phyloP scores from a whole-genome alignment of 345 rosid species.

The Pistacia atlantica region DNA sequence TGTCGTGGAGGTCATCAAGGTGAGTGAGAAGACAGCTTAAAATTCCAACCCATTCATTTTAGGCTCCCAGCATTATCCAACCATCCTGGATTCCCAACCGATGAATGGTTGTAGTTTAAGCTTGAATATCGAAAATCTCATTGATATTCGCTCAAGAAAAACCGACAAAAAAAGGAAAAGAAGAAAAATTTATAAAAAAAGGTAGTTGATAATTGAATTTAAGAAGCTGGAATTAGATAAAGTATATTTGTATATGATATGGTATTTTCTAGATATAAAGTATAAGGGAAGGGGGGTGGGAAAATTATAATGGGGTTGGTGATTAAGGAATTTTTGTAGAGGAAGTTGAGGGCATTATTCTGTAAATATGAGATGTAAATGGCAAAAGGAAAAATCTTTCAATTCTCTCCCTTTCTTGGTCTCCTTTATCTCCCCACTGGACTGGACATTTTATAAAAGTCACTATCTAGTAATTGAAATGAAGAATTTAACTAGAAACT shows the following conservation, averaged over 20 bases:
- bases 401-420: not conserved
- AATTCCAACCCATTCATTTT: not conserved
- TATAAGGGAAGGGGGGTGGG: conserved; percentile 1
- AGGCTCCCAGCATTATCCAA: not conserved
- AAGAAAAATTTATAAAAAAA: not conserved
- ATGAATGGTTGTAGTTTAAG: conserved; percentile 2
- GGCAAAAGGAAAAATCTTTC: conserved; percentile 8
- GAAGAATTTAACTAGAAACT: too few species aligned
- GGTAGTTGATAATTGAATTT: not conserved
- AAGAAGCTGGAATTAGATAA: conserved; percentile 3
- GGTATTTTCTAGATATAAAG: not conserved
- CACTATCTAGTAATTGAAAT: too few species aligned
- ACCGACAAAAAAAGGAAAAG: not conserved
- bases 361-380: conserved; percentile 74
- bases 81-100: not conserved
- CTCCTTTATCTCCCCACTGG: too few species aligned
- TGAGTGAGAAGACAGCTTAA: conserved; percentile 22
- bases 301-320: conserved; percentile 5
- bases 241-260: conserved; percentile 2
- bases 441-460: too few species aligned
- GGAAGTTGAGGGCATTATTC: conserved; percentile 39
- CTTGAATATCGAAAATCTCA: not conserved
- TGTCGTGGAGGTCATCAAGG: conserved; percentile 56
- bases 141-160: not conserved
- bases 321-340: conserved; percentile 50